Percentiles rank a stretch among this genome's conserved stretches.
These are phyloP conservation scores for Cyclotella baltica DNA, from an alignment of 108 stramenopile species.

Conservation along the genomic window DNA sequence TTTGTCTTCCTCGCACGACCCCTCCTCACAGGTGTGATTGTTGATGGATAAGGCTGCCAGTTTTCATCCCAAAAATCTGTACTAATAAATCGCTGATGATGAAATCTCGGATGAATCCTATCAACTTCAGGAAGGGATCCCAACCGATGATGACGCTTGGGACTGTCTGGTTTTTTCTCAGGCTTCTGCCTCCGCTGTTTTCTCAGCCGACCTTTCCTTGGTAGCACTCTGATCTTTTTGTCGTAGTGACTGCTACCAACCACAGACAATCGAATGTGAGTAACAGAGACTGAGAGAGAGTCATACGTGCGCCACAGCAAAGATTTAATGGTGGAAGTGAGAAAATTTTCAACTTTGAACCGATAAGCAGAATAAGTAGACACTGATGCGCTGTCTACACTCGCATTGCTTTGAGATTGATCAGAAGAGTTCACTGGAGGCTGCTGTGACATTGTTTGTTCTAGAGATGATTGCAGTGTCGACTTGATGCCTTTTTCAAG, in stretches of 20 bases:
- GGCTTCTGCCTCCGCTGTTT: constrained; percentile 3
- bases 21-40: neutral
- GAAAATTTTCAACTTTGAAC: constrained; percentile 41
- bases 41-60: neutral
- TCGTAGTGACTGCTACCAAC: constrained; percentile 51
- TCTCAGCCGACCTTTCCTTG: constrained; percentile 5
- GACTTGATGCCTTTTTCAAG: constrained; percentile 28
- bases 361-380: constrained; percentile 18
- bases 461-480: constrained; percentile 15
- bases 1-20: neutral
- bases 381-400: neutral
- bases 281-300: constrained; percentile 42
- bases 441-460: neutral
- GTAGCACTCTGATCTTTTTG: constrained; percentile 20
- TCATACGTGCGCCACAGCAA: constrained; percentile 46
- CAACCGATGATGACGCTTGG: neutral
- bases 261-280: constrained; percentile 34
- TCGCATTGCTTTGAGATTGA: neutral
- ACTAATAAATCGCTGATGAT: constrained; percentile 4
- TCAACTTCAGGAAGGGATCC: neutral
- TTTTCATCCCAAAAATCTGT: neutral
- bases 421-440: neutral
- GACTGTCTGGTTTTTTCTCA: neutral
- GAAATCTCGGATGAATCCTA: neutral
- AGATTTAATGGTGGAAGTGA: constrained; percentile 43